These are phyloP conservation scores for Pseudopithomyces maydicus DNA, from an alignment of 2,329 filamentous ascomycete species.

Conservation along the genomic window DNA sequence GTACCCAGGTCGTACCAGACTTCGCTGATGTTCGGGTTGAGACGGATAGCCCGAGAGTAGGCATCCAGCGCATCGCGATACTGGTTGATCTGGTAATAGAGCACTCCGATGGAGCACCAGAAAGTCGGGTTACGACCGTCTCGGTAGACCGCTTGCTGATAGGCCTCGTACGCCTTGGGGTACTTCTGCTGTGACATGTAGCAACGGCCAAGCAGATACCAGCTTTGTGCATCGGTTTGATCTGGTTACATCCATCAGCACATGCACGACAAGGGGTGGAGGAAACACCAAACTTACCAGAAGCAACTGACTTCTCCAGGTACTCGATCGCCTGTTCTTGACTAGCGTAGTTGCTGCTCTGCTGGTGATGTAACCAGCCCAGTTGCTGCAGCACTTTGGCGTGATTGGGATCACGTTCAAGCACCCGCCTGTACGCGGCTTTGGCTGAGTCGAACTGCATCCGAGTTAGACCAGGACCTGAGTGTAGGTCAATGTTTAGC, in stretches of 20 bases:
- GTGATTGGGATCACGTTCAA: constrained; percentile 93
- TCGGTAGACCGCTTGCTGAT: constrained; percentile 97
- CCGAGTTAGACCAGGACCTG: constrained; percentile 27
- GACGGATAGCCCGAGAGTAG: constrained; percentile 91
- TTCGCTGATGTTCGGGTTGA: constrained; percentile 98
- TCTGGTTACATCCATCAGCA: constrained; percentile 59
- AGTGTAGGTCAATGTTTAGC: constrained; percentile 44
- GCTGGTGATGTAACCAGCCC: constrained; percentile 96
- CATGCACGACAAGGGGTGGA: constrained; percentile 13
- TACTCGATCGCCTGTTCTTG: constrained; percentile 98
- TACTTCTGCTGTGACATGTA: constrained; percentile 99
- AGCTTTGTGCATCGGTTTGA: constrained; percentile 94
- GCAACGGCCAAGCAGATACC: constrained; percentile 95
- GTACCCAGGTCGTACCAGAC: constrained; percentile 99
- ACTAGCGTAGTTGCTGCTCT: constrained; percentile 86
- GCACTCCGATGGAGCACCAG: constrained; percentile 98
- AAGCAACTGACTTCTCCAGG: constrained; percentile 91
- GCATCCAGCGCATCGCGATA: constrained; percentile 97
- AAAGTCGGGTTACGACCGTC: constrained; percentile 98
- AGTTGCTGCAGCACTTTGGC: constrained; percentile 98
- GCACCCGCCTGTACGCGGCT: constrained; percentile 86
- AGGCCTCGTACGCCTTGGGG: constrained; percentile 96
- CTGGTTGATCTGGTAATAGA: constrained; percentile 99
- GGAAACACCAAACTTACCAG: constrained; percentile 64
- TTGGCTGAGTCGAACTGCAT: constrained; percentile 91